Base-by-base conservation (phyloP, 225 moss, liverwort and hornwort species). In the Climacium dendroides region DNA sequence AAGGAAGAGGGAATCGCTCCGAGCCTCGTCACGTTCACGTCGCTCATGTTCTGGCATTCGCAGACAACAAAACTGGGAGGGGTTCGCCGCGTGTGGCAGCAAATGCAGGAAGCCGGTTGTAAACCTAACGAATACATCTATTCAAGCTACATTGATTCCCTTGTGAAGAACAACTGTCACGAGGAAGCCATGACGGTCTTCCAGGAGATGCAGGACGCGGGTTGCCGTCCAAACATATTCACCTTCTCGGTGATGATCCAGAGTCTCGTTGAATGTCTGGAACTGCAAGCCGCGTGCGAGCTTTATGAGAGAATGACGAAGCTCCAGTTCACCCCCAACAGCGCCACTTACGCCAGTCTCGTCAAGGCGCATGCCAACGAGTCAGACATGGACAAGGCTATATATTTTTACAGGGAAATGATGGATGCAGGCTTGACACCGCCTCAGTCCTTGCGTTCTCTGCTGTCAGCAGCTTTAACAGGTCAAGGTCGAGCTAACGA, bases 231-330 rank as follows among this genome's bases (percentile, higher is more conserved):
- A 22, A 97, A 97, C 84, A 88, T 97, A 26, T 92, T 89, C 88
- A 96, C 96, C 22, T 95, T 94, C 91, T 95, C 94, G 74, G 95
- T 95, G 23, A 72, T 95, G 79, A 94, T 95, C 86, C 92, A 91
- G 75, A 95, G 93, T 74, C 92, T 94, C 22, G 91, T 92, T 66
- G 87, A 91, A 82, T 87, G 91, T 37, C 85, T 90, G 55, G 80
- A 95, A 58, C 92, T 93, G 55, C 89, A 95, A 70, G 91, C 85
- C 13, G 95, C 95, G 20, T 85, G 88, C 54, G 89, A 93, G 14
- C 87, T 95, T 28, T 95, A 95, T 57, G 87, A 93, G 20, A 92
- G 88, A 74, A 92, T 95, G 86, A 74, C 85, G 70, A 89, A 90
- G 59, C 85, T 93, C 47, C 87, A 91, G 30, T 94, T 94, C 87